These are phyloP conservation scores for Spergularia azorica DNA, from an alignment of 179 eudicot species.

Conservation along the genomic window DNA sequence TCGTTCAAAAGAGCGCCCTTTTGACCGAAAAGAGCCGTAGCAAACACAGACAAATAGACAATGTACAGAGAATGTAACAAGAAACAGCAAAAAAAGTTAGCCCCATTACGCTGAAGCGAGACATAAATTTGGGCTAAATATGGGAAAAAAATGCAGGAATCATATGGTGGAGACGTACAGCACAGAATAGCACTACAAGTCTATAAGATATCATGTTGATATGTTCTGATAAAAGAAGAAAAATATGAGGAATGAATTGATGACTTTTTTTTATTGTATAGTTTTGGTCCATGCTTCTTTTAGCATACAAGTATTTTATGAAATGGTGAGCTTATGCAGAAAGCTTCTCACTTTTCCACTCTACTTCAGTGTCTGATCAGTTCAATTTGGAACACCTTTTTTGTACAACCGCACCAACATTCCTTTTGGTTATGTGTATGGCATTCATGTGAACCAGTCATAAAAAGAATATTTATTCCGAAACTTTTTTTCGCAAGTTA, in stretches of 20 bases:
- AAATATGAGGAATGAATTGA: constrained; percentile 10
- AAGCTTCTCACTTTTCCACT: constrained; percentile 11
- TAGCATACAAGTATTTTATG: constrained; percentile 15
- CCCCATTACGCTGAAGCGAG: constrained; percentile 18
- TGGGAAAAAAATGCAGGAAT: constrained; percentile 14
- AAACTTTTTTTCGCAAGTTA: neutral
- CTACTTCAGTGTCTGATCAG: neutral
- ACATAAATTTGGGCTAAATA: neutral
- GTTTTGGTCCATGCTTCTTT: constrained; percentile 24
- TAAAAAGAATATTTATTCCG: too few species aligned
- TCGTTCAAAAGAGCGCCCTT: neutral
- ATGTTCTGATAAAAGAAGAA: neutral
- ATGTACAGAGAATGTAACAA: constrained; percentile 27
- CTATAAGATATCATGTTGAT: neutral
- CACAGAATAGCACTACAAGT: constrained; percentile 27
- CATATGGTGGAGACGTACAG: constrained; percentile 18
- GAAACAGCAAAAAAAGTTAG: constrained; percentile 9
- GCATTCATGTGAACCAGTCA: constrained; percentile 21
- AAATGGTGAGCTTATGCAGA: constrained; percentile 2
- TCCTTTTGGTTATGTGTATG: constrained; percentile 17
- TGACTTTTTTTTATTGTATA: constrained; percentile 20
- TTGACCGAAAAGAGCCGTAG: neutral
- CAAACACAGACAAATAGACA: neutral
- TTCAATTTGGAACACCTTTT: neutral
- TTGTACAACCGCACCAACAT: neutral